Evolutionary conservation across 306 rosid species (phyloP).

Genomic region (Prunus salicina): DNA sequence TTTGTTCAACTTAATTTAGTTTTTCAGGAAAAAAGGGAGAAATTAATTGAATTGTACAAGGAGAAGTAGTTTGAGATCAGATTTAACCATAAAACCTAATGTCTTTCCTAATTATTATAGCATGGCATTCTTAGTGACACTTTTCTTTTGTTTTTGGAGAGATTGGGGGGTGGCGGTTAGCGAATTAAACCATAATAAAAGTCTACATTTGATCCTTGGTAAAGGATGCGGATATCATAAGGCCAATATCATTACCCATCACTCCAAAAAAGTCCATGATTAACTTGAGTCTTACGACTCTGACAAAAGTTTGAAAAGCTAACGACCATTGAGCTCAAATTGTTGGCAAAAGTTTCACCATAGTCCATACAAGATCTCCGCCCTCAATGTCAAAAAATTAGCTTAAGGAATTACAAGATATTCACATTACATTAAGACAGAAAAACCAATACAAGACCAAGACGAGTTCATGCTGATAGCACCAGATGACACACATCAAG

Average conservation of each 20-base stretch:
- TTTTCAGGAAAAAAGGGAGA: not conserved
- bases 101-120: not conserved
- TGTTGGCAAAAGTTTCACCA: no score
- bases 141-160: not conserved
- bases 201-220: no score
- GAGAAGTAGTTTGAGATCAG: no score
- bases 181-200: no score
- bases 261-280: no score
- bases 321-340: no score
- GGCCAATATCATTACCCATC: no score
- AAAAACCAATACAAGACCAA: not conserved
- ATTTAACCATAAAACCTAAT: not conserved
- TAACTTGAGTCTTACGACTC: no score
- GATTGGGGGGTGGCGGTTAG: not conserved
- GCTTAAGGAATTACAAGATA: not conserved
- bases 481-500: not conserved
- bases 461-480: not conserved
- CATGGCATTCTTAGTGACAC: no score
- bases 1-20: not conserved
- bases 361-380: conserved; percentile 34
- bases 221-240: no score
- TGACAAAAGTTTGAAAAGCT: no score
- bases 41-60: no score
- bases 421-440: not conserved
- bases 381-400: not conserved